These are phyloP conservation scores for Schwanniomyces polymorphus DNA, from an alignment of 805 yeast species.

Conservation along the genomic window DNA sequence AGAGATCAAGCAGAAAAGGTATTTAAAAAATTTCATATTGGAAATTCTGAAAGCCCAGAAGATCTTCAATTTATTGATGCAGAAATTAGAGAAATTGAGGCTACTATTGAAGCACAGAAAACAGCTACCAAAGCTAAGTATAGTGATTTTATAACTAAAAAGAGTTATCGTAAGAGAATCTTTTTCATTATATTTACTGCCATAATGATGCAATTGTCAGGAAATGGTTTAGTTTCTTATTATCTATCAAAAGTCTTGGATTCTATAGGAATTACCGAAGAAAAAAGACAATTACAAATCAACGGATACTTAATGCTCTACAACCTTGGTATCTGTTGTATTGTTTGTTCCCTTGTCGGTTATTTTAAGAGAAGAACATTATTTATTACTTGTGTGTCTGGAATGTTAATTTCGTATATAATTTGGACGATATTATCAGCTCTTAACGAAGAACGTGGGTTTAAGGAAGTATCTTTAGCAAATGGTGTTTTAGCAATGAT, in stretches of 20 bases:
- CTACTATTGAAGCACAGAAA: slow-evolving; percentile 41
- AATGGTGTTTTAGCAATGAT: slow-evolving; percentile 24
- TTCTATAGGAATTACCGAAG: slow-evolving; percentile 53
- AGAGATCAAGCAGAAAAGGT: slow-evolving; percentile 43
- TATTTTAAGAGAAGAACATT: slow-evolving; percentile 25
- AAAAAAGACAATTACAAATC: slow-evolving; percentile 30
- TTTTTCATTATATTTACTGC: slow-evolving; percentile 33
- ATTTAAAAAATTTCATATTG: slow-evolving; percentile 41
- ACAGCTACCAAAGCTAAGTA: slow-evolving; percentile 29
- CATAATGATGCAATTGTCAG: slow-evolving; percentile 46
- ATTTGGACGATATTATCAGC: slow-evolving; percentile 25
- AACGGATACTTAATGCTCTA: slow-evolving; percentile 43
- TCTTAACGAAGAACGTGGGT: slow-evolving; percentile 15
- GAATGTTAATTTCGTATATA: slow-evolving; percentile 10
- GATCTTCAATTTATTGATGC: slow-evolving; percentile 28
- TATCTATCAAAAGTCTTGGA: slow-evolving; percentile 49
- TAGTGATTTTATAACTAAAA: slow-evolving; percentile 36
- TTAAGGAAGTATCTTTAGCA: slow-evolving; percentile 10
- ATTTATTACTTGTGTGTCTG: slow-evolving; percentile 19
- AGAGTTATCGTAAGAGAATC: slow-evolving; percentile 43
- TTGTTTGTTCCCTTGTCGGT: not conserved
- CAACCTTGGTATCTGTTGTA: slow-evolving; percentile 34
- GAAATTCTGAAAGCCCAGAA: slow-evolving; percentile 31
- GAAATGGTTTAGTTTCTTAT: slow-evolving; percentile 50
- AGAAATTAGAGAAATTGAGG: slow-evolving; percentile 39